A percentile compares a stretch with the other conserved stretches of the same genome.
Conservation (phyloP, 768 basidiomycete species). For the Gloeostereum incarnatum region DNA sequence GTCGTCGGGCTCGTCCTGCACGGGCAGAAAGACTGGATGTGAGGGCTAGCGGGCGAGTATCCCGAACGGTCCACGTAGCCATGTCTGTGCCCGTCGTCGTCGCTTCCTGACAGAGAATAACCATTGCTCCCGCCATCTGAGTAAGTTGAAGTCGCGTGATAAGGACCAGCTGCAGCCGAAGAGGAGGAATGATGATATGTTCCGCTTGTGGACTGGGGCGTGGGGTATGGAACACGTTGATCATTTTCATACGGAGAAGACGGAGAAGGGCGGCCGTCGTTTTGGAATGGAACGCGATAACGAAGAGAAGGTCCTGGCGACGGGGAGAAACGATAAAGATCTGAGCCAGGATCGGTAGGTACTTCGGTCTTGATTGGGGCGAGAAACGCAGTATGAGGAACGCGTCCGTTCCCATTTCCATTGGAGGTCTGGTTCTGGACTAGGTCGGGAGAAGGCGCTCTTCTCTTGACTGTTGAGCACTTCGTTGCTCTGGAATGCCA, state of each 20-base stretch:
- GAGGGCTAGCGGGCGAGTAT: constrained; percentile 13
- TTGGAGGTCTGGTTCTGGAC: constrained; percentile 5
- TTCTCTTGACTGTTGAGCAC: constrained; percentile 40
- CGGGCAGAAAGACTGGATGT: constrained; percentile 38
- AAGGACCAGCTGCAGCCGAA: constrained; percentile 15
- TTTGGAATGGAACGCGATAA: constrained; percentile 43
- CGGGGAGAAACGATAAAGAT: constrained; percentile 63
- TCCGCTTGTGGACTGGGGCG: constrained; percentile 10
- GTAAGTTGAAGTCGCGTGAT: constrained; percentile 24
- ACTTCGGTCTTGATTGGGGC: constrained; percentile 63
- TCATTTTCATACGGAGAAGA: constrained; percentile 28
- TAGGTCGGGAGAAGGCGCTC: constrained; percentile 12
- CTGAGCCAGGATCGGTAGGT: constrained; percentile 34
- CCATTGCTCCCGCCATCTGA: constrained; percentile 22
- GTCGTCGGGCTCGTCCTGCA: constrained; percentile 58
- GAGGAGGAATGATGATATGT: constrained; percentile 14
- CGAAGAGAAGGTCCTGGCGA: constrained; percentile 47
- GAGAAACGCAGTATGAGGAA: constrained; percentile 15
- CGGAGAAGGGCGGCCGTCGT: constrained; percentile 29
- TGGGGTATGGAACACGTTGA: constrained; percentile 20
- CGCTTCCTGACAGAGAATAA: constrained; percentile 27
- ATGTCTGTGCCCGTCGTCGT: constrained; percentile 30
- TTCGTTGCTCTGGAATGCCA: constrained; percentile 82
- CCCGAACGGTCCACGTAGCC: constrained; percentile 23
- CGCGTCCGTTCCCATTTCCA: constrained; percentile 15